Base-by-base conservation (phyloP, 1,139 yeast species). In the Saccharomycopsis crataegensis region DNA sequence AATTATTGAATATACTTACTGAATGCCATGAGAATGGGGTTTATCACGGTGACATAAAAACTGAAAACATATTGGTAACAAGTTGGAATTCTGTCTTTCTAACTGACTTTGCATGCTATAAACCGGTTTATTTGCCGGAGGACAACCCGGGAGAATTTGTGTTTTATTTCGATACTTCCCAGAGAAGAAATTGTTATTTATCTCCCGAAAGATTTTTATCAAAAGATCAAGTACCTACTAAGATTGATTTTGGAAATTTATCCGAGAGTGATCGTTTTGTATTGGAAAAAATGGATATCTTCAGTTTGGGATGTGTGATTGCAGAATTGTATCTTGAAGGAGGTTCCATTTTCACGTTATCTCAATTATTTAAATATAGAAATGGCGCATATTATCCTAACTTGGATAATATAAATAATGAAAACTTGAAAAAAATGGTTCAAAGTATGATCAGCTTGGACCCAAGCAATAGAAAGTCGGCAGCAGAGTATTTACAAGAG, bases 131-230 rank as follows among this genome's bases (percentile, higher is more conserved):
- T 62, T 70, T 94, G 34, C 98, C 98, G 0, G 96, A 88, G 60
- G 95, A 90, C 62, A 93, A 94, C 64, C 98, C 98, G 0, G 87
- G 93, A n/a, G 93, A 86, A 60, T 93, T 86, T 63, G 82, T 95
- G 0, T 93, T 91, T 64, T 94, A 83, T 66, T 94, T 90, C 65
- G 98, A 93, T 68, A 86, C 93, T 3, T 86, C 96, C 1, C 89
- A 81, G 64, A 73, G 98, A 60, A 75, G 96, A 62, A 79, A 83
- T 2, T 93, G 99, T 67, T 93, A 91, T 66, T 69, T 94, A 51
- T 98, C 99, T 0, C 99, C 99, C 0, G 99, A 94, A 65, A 70
- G 99, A 59, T 93, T 94, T 64, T 72, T 78, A 55, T 62, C 16
- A 33, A 9, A 11, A 28, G n/a, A 28, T 22, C 46, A 43, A 43